Conservation (phyloP, 768 basidiomycete species). For the Tephrocybe sp. region DNA sequence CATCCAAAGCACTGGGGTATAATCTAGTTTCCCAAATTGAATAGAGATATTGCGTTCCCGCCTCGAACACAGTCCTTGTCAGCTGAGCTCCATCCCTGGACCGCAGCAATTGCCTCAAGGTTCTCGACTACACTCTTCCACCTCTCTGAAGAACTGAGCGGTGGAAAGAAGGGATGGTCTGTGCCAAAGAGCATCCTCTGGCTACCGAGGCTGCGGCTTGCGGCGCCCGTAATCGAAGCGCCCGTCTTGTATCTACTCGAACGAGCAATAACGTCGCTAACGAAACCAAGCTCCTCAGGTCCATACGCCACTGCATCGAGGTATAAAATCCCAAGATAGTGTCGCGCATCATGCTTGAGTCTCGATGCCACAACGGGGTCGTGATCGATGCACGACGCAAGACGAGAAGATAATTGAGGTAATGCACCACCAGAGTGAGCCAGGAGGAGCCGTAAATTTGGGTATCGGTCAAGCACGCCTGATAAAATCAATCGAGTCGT, state of each 20-base stretch:
- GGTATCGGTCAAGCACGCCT: slow-evolving; percentile 79
- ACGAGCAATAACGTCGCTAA: slow-evolving; percentile 66
- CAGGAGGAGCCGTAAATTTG: slow-evolving; percentile 70
- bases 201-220: slow-evolving; percentile 48
- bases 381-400: slow-evolving; percentile 82
- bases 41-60: slow-evolving; percentile 69
- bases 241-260: slow-evolving; percentile 45
- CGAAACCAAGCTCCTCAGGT: slow-evolving; percentile 78
- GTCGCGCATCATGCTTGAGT: slow-evolving; percentile 78
- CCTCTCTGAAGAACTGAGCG: slow-evolving; percentile 60
- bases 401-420: slow-evolving; percentile 77
- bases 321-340: slow-evolving; percentile 76
- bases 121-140: slow-evolving; percentile 89
- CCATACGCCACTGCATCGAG: slow-evolving; percentile 91
- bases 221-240: slow-evolving; percentile 24
- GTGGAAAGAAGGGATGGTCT: slow-evolving; percentile 91
- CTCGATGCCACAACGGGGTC: slow-evolving; percentile 77
- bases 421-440: slow-evolving; percentile 88
- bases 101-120: slow-evolving; percentile 70
- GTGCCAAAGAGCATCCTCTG: slow-evolving; percentile 76
- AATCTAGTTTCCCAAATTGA: slow-evolving; percentile 42
- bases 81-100: slow-evolving; percentile 55
- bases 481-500: slow-evolving; percentile 78
- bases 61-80: slow-evolving; percentile 70
- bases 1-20: no score